These are phyloP conservation scores for Huntiella decipiens DNA, from an alignment of 2,329 filamentous ascomycete genomes.

Conservation along the genomic window DNA sequence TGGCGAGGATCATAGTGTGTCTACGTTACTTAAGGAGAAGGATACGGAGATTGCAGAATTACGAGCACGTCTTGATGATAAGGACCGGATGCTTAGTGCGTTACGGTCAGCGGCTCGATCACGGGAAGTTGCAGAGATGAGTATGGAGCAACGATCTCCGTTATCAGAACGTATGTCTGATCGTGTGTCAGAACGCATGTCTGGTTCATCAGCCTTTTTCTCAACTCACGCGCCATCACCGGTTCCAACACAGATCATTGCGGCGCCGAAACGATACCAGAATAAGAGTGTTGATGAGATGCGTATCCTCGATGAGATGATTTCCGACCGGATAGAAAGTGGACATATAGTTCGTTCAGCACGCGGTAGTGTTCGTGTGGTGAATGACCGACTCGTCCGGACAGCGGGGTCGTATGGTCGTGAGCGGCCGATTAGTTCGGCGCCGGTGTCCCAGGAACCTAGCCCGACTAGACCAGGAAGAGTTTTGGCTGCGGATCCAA, in stretches of 20 bases:
- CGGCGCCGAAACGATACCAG: constrained; percentile 22
- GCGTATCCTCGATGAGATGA: constrained; percentile 94
- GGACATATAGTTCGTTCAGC: constrained; percentile 50
- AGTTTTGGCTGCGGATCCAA: background rate
- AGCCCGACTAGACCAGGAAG: constrained; percentile 3
- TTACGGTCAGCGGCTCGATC: constrained; percentile 71
- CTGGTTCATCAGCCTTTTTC: constrained; percentile 17
- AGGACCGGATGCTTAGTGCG: constrained; percentile 81
- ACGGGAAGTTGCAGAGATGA: constrained; percentile 53
- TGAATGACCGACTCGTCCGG: constrained; percentile 8
- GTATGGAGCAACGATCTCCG: constrained; percentile 9
- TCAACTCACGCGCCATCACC: constrained; percentile 15
- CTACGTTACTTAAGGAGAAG: constrained; percentile 62
- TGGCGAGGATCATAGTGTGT: constrained; percentile 61
- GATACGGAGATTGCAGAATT: constrained; percentile 84
- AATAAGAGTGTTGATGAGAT: constrained; percentile 71
- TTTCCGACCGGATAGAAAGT: constrained; percentile 65
- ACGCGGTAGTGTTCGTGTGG: constrained; percentile 42
- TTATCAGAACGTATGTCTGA: constrained; percentile 16
- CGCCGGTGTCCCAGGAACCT: constrained; percentile 7
- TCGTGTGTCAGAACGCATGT: constrained; percentile 18
- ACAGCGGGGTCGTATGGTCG: constrained; percentile 3
- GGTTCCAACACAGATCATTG: constrained; percentile 14
- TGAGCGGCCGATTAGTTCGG: constrained; percentile 2
- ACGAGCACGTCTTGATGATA: constrained; percentile 77